phyloP scores from a whole-genome alignment of 805 yeast genomes.

The Kluyveromyces starmeri region DNA sequence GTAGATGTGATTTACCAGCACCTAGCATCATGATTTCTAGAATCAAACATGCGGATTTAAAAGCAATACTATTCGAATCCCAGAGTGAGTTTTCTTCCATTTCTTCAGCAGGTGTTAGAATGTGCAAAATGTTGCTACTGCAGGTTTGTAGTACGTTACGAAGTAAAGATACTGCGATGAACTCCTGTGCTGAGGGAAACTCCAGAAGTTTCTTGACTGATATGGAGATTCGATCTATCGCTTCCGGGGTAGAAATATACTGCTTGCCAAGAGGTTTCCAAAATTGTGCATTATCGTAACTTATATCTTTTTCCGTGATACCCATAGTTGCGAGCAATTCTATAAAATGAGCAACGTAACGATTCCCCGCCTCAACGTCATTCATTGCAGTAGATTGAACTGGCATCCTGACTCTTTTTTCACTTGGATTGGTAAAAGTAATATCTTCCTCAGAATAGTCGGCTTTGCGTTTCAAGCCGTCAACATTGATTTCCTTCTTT shows the following conservation, averaged over 20 bases:
- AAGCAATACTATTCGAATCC: conserved; percentile 22
- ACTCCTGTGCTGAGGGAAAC: conserved; percentile 9
- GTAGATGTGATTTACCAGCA: conserved; percentile 35
- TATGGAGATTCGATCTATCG: conserved; percentile 12
- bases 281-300: conserved; percentile 11
- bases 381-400: conserved; percentile 14
- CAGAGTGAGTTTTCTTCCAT: conserved; percentile 2
- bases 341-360: conserved; percentile 17
- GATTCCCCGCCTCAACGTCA: conserved; percentile 14
- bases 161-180: conserved; percentile 9
- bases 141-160: conserved; percentile 14
- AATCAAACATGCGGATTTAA: conserved; percentile 31
- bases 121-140: conserved; percentile 13
- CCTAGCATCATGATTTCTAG: conserved; percentile 35
- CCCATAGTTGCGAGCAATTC: conserved; percentile 10
- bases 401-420: conserved; percentile 1
- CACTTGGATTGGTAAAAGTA: not conserved
- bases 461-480: not conserved
- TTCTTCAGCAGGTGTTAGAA: conserved; percentile 5
- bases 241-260: conserved; percentile 11
- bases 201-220: conserved; percentile 14
- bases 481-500: not conserved
- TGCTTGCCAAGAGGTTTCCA: conserved; percentile 13
- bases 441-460: not conserved
- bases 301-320: conserved; percentile 2